Conservation (phyloP, 2,329 filamentous ascomycete species). For the Claviceps sp. region DNA sequence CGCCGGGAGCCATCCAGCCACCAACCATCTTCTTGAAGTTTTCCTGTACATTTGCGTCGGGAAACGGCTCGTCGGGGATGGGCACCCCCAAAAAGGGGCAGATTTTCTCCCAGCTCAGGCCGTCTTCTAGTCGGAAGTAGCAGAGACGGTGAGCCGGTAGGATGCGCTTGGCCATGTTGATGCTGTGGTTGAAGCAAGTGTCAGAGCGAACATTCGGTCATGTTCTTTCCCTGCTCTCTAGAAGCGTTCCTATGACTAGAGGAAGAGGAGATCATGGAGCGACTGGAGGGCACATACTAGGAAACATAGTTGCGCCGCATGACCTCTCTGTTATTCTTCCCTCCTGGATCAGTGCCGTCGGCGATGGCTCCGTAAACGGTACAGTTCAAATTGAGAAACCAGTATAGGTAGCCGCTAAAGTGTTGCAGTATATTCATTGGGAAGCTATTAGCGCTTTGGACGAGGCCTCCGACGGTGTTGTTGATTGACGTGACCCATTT, state of each 20-base stretch:
- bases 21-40: neutral
- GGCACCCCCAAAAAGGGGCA: conserved; percentile 18
- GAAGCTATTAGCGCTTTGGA: conserved; percentile 6
- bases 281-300: neutral
- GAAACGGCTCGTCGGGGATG: conserved; percentile 13
- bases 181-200: conserved; percentile 7
- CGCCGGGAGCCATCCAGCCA: neutral
- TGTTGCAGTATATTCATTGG: conserved; percentile 14
- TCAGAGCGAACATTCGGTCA: neutral
- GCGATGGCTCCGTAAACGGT: neutral
- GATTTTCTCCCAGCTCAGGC: conserved; percentile 23
- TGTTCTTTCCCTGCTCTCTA: too few species aligned
- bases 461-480: conserved; percentile 12
- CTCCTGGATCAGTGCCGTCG: neutral
- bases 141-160: conserved; percentile 17
- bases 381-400: conserved; percentile 3
- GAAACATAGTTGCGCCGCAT: conserved; percentile 1
- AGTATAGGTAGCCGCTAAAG: conserved; percentile 11
- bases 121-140: conserved; percentile 19
- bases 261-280: too few species aligned
- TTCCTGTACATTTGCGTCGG: neutral
- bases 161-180: conserved; percentile 12
- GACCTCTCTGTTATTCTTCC: neutral
- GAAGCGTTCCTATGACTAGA: too few species aligned
- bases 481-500: conserved; percentile 16